Evolutionary conservation across 768 basidiomycete genomes (phyloP), one percentile per base, ranked within the genome.

Genomic region (Exidia glandulosa): DNA sequence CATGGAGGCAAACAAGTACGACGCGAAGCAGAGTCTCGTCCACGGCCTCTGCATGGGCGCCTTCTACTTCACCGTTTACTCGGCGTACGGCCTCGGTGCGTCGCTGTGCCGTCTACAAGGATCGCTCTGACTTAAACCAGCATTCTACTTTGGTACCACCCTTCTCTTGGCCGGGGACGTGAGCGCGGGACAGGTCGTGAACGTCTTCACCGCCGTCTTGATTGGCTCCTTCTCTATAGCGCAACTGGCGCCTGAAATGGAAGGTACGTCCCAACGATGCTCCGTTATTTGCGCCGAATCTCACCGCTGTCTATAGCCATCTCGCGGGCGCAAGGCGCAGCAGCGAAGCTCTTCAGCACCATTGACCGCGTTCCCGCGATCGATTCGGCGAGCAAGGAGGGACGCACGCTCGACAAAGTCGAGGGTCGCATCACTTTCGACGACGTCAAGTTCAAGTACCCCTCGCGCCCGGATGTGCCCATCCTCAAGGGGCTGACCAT

Each of bases 151-250:
- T 65, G 94, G 94, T 62, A 90, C 90, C 3, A 93, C 90, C 1
- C 82, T 98, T 64, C 85, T 93, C 65, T 78, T 86, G 57, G 63
- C 76, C 12, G 50, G 25, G 25, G 50, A 54, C 27, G 87, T 84
- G 25, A 75, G 75, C 48, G 75, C 87, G 7, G 94, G 92, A 12
- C 66, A 77, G 19, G 82, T 96, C 59, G 80, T 96, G 59, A 96
- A 89, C 65, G 91, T 93, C 48, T 82, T 94, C 71, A 73, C 90
- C 64, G 79, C 89, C 50, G 84, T 94, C 67, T 73, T 94, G 45
- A 92, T 93, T 66, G 94, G 93, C 66, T 89, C 91, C 1, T 94
- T 97, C 77, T 92, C 90, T 16, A 76, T 94, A 58, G 88, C 86
- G 3, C 66, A 90, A 67, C 73, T 96, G 58, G 88, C 89, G 1